Percentiles rank a stretch among this genome's conserved stretches.
Conservation (phyloP, 1,284 basidiomycete genomes). For the Moniliophthora roreri region DNA sequence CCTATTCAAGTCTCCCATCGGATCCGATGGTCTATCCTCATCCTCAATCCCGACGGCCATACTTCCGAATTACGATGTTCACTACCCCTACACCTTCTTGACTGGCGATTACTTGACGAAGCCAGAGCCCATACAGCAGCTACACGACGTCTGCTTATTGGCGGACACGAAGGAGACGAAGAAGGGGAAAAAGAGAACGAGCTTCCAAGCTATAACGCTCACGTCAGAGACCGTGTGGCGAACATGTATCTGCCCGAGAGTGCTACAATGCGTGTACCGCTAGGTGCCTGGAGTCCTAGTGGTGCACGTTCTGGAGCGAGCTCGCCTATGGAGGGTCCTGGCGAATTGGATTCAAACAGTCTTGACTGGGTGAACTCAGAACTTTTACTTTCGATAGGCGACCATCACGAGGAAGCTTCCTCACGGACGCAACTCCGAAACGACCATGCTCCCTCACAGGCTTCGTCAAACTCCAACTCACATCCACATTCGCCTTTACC, state of each 20-base stretch:
- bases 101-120: slow-evolving; percentile 71
- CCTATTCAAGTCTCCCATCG: slow-evolving; percentile 78
- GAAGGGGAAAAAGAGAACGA: slow-evolving; percentile 65
- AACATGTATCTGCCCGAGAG: slow-evolving; percentile 70
- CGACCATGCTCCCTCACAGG: slow-evolving; percentile 6
- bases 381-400: slow-evolving; percentile 66
- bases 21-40: slow-evolving; percentile 72
- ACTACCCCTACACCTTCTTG: slow-evolving; percentile 82
- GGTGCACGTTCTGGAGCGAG: slow-evolving; percentile 25
- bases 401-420: slow-evolving; percentile 22
- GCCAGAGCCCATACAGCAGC: slow-evolving; percentile 64
- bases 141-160: not conserved
- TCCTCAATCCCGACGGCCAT: slow-evolving; percentile 86
- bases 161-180: slow-evolving; percentile 23
- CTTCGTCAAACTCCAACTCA: not conserved
- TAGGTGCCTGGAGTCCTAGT: slow-evolving; percentile 56
- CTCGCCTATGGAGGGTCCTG: slow-evolving; percentile 25
- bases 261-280: slow-evolving; percentile 59
- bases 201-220: slow-evolving; percentile 83
- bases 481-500: slow-evolving; percentile 12
- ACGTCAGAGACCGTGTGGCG: slow-evolving; percentile 88
- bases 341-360: slow-evolving; percentile 18
- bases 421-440: slow-evolving; percentile 15
- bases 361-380: slow-evolving; percentile 84
- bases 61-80: slow-evolving; percentile 91